These are phyloP conservation scores for Hypericum androsaemum DNA, from an alignment of 345 rosid species.

Conservation along the genomic window DNA sequence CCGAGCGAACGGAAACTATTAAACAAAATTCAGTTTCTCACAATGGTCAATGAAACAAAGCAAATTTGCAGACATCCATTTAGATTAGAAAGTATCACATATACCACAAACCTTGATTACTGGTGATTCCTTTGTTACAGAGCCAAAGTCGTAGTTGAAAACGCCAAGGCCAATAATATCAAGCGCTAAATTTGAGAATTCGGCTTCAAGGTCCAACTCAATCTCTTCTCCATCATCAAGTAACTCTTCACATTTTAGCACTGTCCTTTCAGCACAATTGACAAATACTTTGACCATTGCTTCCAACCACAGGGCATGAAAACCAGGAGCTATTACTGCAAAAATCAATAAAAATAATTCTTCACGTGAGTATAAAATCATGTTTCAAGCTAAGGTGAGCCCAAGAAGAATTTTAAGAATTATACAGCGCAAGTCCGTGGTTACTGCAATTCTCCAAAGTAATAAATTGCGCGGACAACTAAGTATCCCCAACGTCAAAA, in stretches of 20 bases:
- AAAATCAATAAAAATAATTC: constrained; percentile 7
- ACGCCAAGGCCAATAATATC: constrained; percentile 93
- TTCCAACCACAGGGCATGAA: constrained; percentile 71
- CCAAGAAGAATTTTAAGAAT: too few relatives aligned
- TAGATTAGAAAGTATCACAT: neutral
- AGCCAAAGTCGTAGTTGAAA: constrained; percentile 88
- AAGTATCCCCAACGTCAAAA: too few relatives aligned
- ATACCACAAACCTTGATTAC: constrained; percentile 61
- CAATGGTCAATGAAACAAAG: too few relatives aligned
- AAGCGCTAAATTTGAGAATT: constrained; percentile 85
- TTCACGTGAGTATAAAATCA: neutral
- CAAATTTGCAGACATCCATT: neutral
- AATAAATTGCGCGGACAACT: too few relatives aligned
- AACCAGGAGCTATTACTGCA: constrained; percentile 88
- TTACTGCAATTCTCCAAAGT: too few relatives aligned
- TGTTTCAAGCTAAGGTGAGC: too few relatives aligned
- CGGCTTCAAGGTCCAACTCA: constrained; percentile 87
- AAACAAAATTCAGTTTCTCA: too few relatives aligned
- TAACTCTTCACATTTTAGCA: constrained; percentile 62
- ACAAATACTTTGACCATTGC: constrained; percentile 79
- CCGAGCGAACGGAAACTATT: too few relatives aligned
- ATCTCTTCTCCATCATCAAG: constrained; percentile 34
- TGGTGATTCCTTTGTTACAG: constrained; percentile 88
- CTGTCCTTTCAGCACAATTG: constrained; percentile 64
- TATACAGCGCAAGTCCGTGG: too few relatives aligned